A percentile compares a stretch with the other conserved stretches of the same genome.
phyloP scores from a whole-genome alignment of 768 basidiomycete species.

The Panus rudis region DNA sequence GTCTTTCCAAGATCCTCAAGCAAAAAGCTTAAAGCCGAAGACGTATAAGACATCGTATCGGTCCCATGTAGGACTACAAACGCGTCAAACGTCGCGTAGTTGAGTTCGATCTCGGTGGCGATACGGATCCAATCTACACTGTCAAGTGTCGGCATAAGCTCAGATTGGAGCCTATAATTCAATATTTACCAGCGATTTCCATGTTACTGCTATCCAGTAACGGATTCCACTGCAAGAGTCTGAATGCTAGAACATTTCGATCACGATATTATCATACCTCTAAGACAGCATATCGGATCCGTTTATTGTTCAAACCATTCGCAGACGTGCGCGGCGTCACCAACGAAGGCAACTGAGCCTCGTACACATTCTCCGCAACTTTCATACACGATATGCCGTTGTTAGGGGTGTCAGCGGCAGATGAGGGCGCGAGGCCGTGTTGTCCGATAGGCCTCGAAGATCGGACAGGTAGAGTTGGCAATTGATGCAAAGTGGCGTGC shows the following conservation, averaged over 20 bases:
- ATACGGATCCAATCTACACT: slow-evolving; percentile 81
- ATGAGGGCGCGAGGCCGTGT: slow-evolving; percentile 29
- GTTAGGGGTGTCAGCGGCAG: slow-evolving; percentile 14
- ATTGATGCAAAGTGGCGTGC: slow-evolving; percentile 22
- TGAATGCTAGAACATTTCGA: not conserved
- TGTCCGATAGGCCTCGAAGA: slow-evolving; percentile 64
- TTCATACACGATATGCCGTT: slow-evolving; percentile 31
- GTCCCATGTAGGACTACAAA: slow-evolving; percentile 90
- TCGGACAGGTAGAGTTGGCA: slow-evolving; percentile 41
- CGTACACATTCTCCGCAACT: slow-evolving; percentile 59
- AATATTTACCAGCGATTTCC: slow-evolving; percentile 68
- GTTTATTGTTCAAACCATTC: slow-evolving; percentile 55
- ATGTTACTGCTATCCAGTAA: slow-evolving; percentile 87
- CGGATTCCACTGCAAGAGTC: slow-evolving; percentile 63
- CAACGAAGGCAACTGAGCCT: slow-evolving; percentile 66
- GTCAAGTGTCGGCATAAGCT: slow-evolving; percentile 5
- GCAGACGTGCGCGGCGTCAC: slow-evolving; percentile 70
- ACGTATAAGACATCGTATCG: slow-evolving; percentile 87
- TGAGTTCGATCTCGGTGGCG: slow-evolving; percentile 87
- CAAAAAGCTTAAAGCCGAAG: slow-evolving; percentile 85
- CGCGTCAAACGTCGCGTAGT: slow-evolving; percentile 80
- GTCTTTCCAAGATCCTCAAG: slow-evolving; percentile 92
- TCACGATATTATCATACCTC: slow-evolving; percentile 42
- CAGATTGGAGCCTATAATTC: slow-evolving; percentile 2
- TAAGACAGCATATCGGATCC: slow-evolving; percentile 79